phyloP scores from a whole-genome alignment of 2,329 filamentous ascomycete species.

The Botryotinia narcissicola region DNA sequence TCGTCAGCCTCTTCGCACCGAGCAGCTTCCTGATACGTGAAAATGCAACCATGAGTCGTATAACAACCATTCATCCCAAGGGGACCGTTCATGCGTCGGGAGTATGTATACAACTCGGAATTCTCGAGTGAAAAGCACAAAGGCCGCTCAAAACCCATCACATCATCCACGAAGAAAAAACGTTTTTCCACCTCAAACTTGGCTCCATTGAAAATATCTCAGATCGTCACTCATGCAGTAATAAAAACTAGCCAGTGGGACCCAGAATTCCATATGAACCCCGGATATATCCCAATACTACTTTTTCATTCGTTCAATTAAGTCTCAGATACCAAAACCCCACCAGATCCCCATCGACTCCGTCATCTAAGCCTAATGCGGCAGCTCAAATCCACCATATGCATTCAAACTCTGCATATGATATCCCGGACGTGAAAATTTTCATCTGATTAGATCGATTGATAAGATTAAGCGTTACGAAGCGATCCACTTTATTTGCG shows the following conservation, averaged over 20 bases:
- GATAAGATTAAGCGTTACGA: constrained; percentile 19
- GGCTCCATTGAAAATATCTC: not conserved
- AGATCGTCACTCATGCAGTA: not conserved
- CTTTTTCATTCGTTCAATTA: not conserved
- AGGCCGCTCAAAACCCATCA: not conserved
- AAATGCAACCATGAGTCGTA: not conserved
- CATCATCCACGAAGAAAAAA: not conserved
- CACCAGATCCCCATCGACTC: not conserved
- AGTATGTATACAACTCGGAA: not conserved
- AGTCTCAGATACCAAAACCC: not conserved
- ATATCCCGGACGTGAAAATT: constrained; percentile 2
- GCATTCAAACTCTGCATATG: not conserved
- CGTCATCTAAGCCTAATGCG: not conserved
- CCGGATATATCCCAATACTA: not conserved
- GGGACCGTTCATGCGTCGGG: not conserved
- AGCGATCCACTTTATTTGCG: not conserved
- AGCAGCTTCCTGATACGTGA: not conserved
- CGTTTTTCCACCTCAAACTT: not conserved
- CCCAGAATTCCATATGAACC: not conserved
- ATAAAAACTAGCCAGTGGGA: not conserved
- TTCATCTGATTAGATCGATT: constrained; percentile 22
- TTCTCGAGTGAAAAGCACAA: not conserved
- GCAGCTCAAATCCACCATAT: not conserved
- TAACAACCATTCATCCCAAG: not conserved
- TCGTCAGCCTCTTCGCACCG: not conserved